Conservation (phyloP, 1,284 basidiomycete genomes). For the Ustilago bromivora region DNA sequence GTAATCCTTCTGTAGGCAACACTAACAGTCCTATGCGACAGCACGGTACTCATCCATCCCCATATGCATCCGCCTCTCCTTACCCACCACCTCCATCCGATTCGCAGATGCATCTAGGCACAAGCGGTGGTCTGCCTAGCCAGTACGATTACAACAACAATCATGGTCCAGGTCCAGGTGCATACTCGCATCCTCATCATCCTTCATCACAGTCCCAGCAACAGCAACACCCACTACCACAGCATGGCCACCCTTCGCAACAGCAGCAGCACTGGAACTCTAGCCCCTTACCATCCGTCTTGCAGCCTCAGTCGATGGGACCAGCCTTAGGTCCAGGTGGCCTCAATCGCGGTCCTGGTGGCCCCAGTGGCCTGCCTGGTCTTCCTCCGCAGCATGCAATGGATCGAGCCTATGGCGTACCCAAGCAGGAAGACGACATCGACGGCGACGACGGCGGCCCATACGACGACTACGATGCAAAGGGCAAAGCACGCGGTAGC, state of each 20-base stretch:
- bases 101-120: constrained; percentile 24
- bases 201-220: constrained; percentile 24
- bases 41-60: constrained; percentile 19
- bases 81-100: constrained; percentile 26
- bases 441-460: constrained; percentile 37
- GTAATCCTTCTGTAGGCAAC: constrained; percentile 8
- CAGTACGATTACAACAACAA: constrained; percentile 29
- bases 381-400: constrained; percentile 9
- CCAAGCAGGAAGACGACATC: constrained; percentile 38
- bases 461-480: constrained; percentile 40
- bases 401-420: constrained; percentile 21
- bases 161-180: constrained; percentile 13
- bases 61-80: constrained; percentile 26
- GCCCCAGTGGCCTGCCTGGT: constrained; percentile 3
- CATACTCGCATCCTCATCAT: constrained; percentile 30
- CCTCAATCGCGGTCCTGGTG: constrained; percentile 10
- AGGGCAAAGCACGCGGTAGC: constrained; percentile 27
- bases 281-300: constrained; percentile 32
- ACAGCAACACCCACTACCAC: constrained; percentile 19
- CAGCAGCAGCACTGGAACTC: constrained; percentile 38
- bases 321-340: constrained; percentile 1
- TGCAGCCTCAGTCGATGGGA: constrained; percentile 31
- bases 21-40: constrained; percentile 34
- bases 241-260: constrained; percentile 19
- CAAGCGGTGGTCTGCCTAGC: constrained; percentile 10